phyloP scores from a whole-genome alignment of 78 protist genomes.

The slime mould (Dictyostelium discoideum) region DNA sequence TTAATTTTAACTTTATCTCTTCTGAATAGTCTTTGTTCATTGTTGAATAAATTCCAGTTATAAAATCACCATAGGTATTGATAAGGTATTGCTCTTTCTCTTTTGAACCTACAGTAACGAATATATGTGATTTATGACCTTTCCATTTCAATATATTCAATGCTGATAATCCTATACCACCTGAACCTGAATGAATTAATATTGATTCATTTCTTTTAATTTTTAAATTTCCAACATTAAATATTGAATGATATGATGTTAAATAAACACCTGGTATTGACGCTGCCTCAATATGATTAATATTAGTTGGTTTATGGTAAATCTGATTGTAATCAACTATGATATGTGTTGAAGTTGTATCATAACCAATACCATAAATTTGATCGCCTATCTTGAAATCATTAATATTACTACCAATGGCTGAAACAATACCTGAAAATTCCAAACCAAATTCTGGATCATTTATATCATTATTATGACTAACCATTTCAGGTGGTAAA shows the following conservation, averaged over 20 bases:
- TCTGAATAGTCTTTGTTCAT: neutral
- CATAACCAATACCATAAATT: neutral
- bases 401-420: neutral
- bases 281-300: neutral
- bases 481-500: neutral
- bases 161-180: constrained; percentile 53
- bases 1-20: neutral
- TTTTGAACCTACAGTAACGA: constrained; percentile 20
- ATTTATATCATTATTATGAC: neutral
- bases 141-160: constrained; percentile 82
- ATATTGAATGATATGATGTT: neutral
- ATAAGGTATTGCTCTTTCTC: neutral
- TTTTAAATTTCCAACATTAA: constrained; percentile 35
- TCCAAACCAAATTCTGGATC: constrained; percentile 16
- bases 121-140: constrained; percentile 29
- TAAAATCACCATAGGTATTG: neutral
- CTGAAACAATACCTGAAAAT: neutral
- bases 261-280: neutral
- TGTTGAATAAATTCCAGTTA: neutral
- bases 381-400: neutral
- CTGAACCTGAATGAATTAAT: constrained; percentile 15
- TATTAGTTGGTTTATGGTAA: neutral
- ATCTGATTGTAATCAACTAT: neutral
- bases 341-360: neutral
- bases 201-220: constrained; percentile 1